phyloP scores from a whole-genome alignment of 1,284 basidiomycete species.

The Crepidotus sp. region DNA sequence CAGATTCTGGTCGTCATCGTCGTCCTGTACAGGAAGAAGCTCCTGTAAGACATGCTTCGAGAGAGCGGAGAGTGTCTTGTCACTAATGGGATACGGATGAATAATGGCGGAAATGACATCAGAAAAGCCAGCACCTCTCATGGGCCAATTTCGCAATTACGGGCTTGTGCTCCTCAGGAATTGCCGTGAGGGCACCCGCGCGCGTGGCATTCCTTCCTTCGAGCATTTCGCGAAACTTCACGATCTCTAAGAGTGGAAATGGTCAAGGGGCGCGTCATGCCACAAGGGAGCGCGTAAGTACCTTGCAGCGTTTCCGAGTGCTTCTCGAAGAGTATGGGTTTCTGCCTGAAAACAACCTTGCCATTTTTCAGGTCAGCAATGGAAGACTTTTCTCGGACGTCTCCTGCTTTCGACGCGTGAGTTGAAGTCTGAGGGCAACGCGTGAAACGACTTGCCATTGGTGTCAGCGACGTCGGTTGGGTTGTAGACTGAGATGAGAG shows the following conservation, averaged over 20 bases:
- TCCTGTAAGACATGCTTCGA: slow-evolving; percentile 58
- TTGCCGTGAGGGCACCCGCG: slow-evolving; percentile 38
- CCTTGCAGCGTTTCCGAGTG: slow-evolving; percentile 78
- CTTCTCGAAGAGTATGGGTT: slow-evolving; percentile 63
- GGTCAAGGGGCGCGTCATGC: neutral
- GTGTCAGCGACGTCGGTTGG: slow-evolving; percentile 3
- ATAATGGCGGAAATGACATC: slow-evolving; percentile 1
- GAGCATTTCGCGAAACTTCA: slow-evolving; percentile 64
- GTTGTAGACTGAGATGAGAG: neutral
- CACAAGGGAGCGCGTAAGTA: slow-evolving; percentile 27
- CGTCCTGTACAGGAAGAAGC: slow-evolving; percentile 48
- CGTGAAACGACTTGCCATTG: slow-evolving; percentile 25
- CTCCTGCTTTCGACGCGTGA: slow-evolving; percentile 25
- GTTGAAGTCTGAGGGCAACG: slow-evolving; percentile 16
- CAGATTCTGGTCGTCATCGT: slow-evolving; percentile 39
- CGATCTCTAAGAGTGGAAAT: slow-evolving; percentile 43
- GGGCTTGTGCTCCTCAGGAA: slow-evolving; percentile 63
- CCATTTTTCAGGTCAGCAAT: slow-evolving; percentile 66
- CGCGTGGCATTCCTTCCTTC: slow-evolving; percentile 39
- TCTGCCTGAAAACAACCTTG: slow-evolving; percentile 74
- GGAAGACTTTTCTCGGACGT: slow-evolving; percentile 31
- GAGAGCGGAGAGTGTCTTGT: slow-evolving; percentile 54
- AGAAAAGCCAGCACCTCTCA: slow-evolving; percentile 53
- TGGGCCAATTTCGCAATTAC: slow-evolving; percentile 74
- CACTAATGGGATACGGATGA: slow-evolving; percentile 34